Percentiles rank a stretch among this genome's conserved stretches.
Conservation (phyloP, 1,139 yeast genomes). For the Geotrichum reessii region DNA sequence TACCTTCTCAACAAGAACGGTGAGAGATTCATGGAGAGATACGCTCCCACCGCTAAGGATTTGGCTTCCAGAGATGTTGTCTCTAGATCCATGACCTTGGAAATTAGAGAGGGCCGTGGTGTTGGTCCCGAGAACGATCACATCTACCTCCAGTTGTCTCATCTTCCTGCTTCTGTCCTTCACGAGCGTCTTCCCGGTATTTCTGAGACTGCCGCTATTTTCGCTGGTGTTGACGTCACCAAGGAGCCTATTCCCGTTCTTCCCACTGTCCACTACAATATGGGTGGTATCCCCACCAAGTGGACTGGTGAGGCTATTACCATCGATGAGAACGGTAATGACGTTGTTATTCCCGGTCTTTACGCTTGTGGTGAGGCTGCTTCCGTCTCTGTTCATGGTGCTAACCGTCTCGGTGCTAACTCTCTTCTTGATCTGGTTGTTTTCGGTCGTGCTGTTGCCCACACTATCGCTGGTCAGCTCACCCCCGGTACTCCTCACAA, state of each 20-base stretch:
- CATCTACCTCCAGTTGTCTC: conserved; percentile 89
- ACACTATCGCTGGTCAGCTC: conserved; percentile 77
- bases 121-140: conserved; percentile 96
- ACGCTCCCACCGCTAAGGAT: conserved; percentile 98
- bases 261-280: conserved; percentile 98
- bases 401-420: conserved; percentile 98
- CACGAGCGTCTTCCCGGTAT: conserved; percentile 98
- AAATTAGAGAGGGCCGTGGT: conserved; percentile 98
- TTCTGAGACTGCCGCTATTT: conserved; percentile 96
- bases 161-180: conserved; percentile 85
- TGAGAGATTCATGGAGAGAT: conserved; percentile 99
- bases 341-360: conserved; percentile 86
- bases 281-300: conserved; percentile 99
- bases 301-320: conserved; percentile 94
- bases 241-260: conserved; percentile 98
- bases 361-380: conserved; percentile 99
- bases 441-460: conserved; percentile 97
- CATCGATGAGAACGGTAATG: conserved; percentile 81
- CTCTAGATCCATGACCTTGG: conserved; percentile 96
- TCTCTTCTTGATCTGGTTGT: conserved; percentile 96
- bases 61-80: conserved; percentile 98
- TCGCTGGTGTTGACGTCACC: conserved; percentile 98
- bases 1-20: conserved; percentile 93
- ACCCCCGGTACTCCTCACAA: conserved; percentile 85
- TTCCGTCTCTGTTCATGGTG: conserved; percentile 98